These are phyloP conservation scores for Leccinum subgranulosum DNA, from an alignment of 768 basidiomycete species.

Conservation along the genomic window DNA sequence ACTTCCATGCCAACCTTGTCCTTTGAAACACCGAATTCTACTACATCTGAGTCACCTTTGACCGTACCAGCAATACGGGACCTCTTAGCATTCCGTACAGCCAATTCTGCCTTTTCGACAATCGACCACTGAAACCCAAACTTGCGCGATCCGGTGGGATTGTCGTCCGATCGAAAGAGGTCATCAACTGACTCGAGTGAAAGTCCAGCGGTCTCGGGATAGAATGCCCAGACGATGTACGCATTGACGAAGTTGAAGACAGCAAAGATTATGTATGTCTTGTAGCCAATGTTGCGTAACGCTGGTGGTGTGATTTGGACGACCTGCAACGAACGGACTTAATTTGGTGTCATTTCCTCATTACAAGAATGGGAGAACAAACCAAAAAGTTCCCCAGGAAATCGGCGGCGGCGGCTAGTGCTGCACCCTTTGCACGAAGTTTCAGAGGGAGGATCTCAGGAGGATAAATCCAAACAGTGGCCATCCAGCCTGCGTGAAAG, in stretches of 20 bases:
- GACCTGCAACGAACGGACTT: neutral
- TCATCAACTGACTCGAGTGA: constrained; percentile 5
- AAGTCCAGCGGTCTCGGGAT: constrained; percentile 6
- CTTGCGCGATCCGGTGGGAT: neutral
- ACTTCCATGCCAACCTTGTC: neutral
- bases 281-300: constrained; percentile 9
- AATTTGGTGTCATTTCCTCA: neutral
- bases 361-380: neutral
- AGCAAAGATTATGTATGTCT: constrained; percentile 3
- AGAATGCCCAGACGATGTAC: neutral
- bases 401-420: constrained; percentile 2
- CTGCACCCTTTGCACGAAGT: constrained; percentile 4
- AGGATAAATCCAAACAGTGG: constrained; percentile 9
- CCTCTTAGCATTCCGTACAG: neutral
- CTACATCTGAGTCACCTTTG: neutral
- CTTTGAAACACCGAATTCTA: neutral
- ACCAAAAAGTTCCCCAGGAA: constrained; percentile 10
- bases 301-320: constrained; percentile 10
- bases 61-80: neutral
- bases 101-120: neutral
- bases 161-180: neutral
- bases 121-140: constrained; percentile 1
- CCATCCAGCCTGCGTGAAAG: constrained; percentile 3
- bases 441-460: constrained; percentile 9
- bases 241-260: neutral